Percentiles rank a stretch among this genome's conserved stretches.
These are phyloP conservation scores for Lentinula sp. DNA, from an alignment of 768 basidiomycete genomes.

Conservation along the genomic window DNA sequence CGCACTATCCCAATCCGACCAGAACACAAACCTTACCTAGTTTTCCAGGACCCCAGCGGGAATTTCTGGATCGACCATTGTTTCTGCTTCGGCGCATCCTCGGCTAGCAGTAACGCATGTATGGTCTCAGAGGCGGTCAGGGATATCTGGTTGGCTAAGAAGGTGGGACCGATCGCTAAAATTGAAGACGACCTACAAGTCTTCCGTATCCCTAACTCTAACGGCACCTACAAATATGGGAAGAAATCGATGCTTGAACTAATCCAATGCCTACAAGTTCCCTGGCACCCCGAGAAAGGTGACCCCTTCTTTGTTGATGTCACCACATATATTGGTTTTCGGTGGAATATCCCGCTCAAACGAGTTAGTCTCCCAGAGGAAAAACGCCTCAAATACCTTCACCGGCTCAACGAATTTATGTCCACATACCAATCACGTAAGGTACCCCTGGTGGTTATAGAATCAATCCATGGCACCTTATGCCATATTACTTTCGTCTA, in stretches of 20 bases:
- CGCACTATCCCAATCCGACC: background rate
- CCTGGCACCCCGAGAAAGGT: constrained; percentile 19
- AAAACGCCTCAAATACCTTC: constrained; percentile 22
- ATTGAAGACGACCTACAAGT: constrained; percentile 26
- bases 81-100: constrained; percentile 3
- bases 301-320: constrained; percentile 12
- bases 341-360: constrained; percentile 16
- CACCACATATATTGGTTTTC: constrained; percentile 21
- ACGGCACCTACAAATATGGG: background rate
- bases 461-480: constrained; percentile 22
- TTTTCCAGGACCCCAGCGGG: background rate
- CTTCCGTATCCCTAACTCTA: constrained; percentile 9
- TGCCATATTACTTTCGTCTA: constrained; percentile 26
- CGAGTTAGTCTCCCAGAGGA: constrained; percentile 21
- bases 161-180: constrained; percentile 10
- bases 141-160: constrained; percentile 6
- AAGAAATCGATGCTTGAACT: background rate
- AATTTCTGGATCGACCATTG: constrained; percentile 9
- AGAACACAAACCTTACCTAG: constrained; percentile 10
- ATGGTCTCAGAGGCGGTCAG: constrained; percentile 6
- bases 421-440: background rate
- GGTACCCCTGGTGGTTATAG: background rate
- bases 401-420: background rate
- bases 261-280: constrained; percentile 13
- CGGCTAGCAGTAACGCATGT: constrained; percentile 6